A percentile compares a stretch with the other conserved stretches of the same genome.
These are phyloP conservation scores for Talaromyces trachyspermus DNA, from an alignment of 495 filamentous ascomycete species.

Conservation along the genomic window DNA sequence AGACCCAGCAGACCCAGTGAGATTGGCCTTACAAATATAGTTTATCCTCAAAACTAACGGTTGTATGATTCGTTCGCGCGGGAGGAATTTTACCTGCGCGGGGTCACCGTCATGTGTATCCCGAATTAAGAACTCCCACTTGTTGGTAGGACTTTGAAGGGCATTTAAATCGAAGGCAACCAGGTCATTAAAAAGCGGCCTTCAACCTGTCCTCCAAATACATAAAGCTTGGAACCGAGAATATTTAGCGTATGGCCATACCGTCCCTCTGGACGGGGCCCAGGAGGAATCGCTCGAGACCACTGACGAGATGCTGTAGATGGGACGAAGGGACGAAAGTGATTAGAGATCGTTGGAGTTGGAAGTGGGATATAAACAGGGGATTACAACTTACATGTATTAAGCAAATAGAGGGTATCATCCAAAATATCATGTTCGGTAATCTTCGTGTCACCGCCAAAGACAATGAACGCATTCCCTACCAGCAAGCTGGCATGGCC, in stretches of 20 bases:
- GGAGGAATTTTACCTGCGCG: slow-evolving; percentile 69
- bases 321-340: not conserved
- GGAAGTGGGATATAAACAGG: no score
- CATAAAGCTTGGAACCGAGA: slow-evolving; percentile 88
- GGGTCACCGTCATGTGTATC: slow-evolving; percentile 64
- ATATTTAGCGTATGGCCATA: slow-evolving; percentile 98
- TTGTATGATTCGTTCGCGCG: slow-evolving; percentile 88
- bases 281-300: slow-evolving; percentile 84
- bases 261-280: slow-evolving; percentile 75
- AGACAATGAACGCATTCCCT: slow-evolving; percentile 98
- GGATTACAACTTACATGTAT: slow-evolving; percentile 70
- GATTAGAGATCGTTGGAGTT: no score
- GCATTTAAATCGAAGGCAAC: slow-evolving; percentile 94
- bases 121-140: slow-evolving; percentile 84
- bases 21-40: slow-evolving; percentile 92
- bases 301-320: slow-evolving; percentile 86
- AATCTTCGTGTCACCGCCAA: slow-evolving; percentile 96
- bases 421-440: slow-evolving; percentile 87
- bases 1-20: no score
- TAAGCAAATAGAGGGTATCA: slow-evolving; percentile 91
- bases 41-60: slow-evolving; percentile 87
- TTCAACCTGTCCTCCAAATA: slow-evolving; percentile 97
- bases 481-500: slow-evolving; percentile 92
- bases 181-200: slow-evolving; percentile 96
- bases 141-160: slow-evolving; percentile 76